These are phyloP conservation scores for Linnemannia schmuckeri DNA, from an alignment of 192 early-diverging fungal species.

Conservation along the genomic window DNA sequence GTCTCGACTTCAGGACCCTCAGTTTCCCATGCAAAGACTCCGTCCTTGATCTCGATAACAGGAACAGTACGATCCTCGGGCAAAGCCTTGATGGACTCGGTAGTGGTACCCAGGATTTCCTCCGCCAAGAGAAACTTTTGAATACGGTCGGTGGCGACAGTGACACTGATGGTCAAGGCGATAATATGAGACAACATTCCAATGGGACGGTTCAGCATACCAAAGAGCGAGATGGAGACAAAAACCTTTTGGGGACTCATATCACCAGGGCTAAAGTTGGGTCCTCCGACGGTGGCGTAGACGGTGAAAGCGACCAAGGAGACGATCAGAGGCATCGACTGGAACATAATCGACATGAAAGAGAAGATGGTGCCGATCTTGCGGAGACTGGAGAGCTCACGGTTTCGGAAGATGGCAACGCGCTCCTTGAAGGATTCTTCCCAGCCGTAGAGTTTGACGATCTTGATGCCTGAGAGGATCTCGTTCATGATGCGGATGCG, in stretches of 20 bases:
- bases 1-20: conserved; percentile 46
- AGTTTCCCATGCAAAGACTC: conserved; percentile 45
- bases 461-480: conserved; percentile 58
- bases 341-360: conserved; percentile 50
- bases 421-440: conserved; percentile 39
- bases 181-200: conserved; percentile 49
- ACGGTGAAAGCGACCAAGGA: conserved; percentile 37
- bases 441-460: conserved; percentile 61
- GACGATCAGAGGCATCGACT: conserved; percentile 33
- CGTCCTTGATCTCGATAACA: conserved; percentile 41
- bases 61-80: conserved; percentile 25
- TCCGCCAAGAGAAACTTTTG: conserved; percentile 45
- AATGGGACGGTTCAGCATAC: conserved; percentile 43
- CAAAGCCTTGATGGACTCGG: conserved; percentile 22
- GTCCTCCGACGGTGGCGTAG: conserved; percentile 43
- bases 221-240: conserved; percentile 44
- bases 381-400: conserved; percentile 18
- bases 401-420: conserved; percentile 23
- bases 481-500: conserved; percentile 59
- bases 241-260: conserved; percentile 39
- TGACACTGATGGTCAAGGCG: conserved; percentile 25
- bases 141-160: conserved; percentile 37
- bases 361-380: conserved; percentile 30
- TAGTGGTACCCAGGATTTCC: conserved; percentile 20
- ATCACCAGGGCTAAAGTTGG: conserved; percentile 29